phyloP scores from a whole-genome alignment of 345 rosid species.

The Conringia planisiliqua region DNA sequence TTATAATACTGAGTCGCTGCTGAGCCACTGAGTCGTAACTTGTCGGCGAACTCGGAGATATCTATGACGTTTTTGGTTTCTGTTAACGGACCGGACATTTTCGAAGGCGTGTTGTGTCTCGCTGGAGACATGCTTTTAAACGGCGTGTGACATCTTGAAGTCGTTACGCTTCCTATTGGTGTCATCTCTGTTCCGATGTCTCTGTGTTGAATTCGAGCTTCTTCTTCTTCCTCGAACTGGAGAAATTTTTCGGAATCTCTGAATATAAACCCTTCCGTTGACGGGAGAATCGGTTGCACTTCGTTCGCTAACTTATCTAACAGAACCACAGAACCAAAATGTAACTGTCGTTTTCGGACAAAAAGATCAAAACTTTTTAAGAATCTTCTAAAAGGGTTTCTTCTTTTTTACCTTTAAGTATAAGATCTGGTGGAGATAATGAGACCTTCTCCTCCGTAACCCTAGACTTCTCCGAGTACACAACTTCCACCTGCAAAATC shows the following conservation, averaged over 20 bases:
- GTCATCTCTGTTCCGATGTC: conserved; percentile 95
- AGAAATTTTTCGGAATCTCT: conserved; percentile 46
- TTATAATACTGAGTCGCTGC: conserved; percentile 41
- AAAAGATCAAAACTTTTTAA: not conserved
- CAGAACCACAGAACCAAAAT: conserved; percentile 14
- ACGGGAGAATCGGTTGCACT: conserved; percentile 57
- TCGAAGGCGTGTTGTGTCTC: conserved; percentile 87
- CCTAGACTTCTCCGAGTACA: conserved; percentile 64
- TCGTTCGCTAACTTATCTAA: conserved; percentile 79
- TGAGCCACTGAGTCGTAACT: conserved; percentile 53
- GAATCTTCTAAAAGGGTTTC: not conserved
- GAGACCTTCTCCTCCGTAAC: conserved; percentile 48
- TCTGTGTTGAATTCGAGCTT: conserved; percentile 52
- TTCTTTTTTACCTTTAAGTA: conserved; percentile 57
- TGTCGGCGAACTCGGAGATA: conserved; percentile 58
- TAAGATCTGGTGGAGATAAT: conserved; percentile 41
- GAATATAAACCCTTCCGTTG: conserved; percentile 77
- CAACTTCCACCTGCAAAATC: conserved; percentile 30
- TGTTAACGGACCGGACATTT: conserved; percentile 78
- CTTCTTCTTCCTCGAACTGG: conserved; percentile 17
- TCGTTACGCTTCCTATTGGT: conserved; percentile 71
- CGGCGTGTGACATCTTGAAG: conserved; percentile 86
- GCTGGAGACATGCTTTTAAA: conserved; percentile 71
- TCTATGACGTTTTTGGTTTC: conserved; percentile 45
- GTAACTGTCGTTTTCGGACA: not conserved